Conservation (phyloP, 202 grass and related monocot genomes). For the Musa balbisiana region DNA sequence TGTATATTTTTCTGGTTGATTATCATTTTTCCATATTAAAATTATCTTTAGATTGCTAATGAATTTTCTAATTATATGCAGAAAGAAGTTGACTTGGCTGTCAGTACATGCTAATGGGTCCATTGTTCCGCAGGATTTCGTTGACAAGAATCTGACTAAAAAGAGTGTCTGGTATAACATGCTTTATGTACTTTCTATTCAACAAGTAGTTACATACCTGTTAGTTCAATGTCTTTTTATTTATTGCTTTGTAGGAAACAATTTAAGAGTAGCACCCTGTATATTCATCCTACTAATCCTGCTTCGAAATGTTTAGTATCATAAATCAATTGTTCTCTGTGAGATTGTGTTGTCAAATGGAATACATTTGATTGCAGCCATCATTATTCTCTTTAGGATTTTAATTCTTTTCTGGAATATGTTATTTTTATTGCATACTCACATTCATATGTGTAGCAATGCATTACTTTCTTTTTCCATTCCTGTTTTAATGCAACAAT, state of each 20-base stretch:
- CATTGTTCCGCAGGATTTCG: slow-evolving; percentile 39
- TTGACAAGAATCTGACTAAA: slow-evolving; percentile 49
- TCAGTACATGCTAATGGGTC: slow-evolving; percentile 73
- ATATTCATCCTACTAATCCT: too few species aligned
- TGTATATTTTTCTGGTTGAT: background rate
- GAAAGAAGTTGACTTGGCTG: slow-evolving; percentile 77
- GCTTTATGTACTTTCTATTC: background rate
- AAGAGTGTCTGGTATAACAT: slow-evolving; percentile 53
- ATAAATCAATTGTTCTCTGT: too few species aligned
- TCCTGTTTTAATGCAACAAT: too few species aligned
- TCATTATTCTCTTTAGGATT: background rate
- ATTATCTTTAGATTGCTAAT: background rate
- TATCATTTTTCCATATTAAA: background rate
- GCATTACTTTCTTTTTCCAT: too few species aligned
- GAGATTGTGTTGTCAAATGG: too few species aligned
- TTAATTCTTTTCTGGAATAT: background rate
- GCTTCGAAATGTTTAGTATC: too few species aligned
- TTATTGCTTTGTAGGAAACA: background rate
- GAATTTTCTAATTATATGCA: slow-evolving; percentile 27
- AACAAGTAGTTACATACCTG: background rate
- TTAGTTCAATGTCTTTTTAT: background rate
- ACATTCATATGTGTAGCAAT: too few species aligned
- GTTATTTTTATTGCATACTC: too few species aligned
- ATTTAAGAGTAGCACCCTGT: too few species aligned
- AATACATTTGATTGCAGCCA: too few species aligned